Conservation (phyloP, 768 basidiomycete species). For the Amanita muscaria region DNA sequence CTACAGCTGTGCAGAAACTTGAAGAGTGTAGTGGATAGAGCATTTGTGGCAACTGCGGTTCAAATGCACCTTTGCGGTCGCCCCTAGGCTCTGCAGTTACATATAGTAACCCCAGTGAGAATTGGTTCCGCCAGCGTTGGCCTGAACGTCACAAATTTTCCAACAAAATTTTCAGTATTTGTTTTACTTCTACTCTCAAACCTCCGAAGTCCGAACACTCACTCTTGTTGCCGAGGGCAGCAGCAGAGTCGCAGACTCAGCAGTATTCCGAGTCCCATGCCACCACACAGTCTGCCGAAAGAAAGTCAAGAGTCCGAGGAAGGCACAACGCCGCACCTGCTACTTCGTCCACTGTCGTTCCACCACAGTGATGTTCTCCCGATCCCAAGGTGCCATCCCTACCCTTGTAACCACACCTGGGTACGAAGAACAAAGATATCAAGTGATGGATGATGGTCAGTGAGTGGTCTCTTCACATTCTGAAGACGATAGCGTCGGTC, state of each 20-base stretch:
- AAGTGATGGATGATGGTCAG: conserved; percentile 2
- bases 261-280: conserved; percentile 37
- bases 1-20: too few relatives aligned
- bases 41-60: too few relatives aligned
- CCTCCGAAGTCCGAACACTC: conserved; percentile 77
- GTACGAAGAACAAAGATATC: conserved; percentile 4
- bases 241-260: conserved; percentile 18
- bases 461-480: conserved; percentile 7
- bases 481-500: conserved; percentile 33
- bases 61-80: too few relatives aligned
- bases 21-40: too few relatives aligned
- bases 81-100: too few relatives aligned
- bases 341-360: conserved; percentile 8
- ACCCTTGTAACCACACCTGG: not conserved
- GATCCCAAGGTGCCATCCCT: conserved; percentile 11
- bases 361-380: conserved; percentile 22
- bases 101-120: too few relatives aligned
- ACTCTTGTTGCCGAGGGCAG: conserved; percentile 79
- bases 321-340: conserved; percentile 21
- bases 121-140: too few relatives aligned
- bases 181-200: conserved; percentile 78
- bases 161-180: too few relatives aligned
- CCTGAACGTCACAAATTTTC: too few relatives aligned
- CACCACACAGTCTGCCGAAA: conserved; percentile 23
- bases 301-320: conserved; percentile 16